Conservation (phyloP, 2,329 filamentous ascomycete genomes). For the Ampelomyces quisqualis region DNA sequence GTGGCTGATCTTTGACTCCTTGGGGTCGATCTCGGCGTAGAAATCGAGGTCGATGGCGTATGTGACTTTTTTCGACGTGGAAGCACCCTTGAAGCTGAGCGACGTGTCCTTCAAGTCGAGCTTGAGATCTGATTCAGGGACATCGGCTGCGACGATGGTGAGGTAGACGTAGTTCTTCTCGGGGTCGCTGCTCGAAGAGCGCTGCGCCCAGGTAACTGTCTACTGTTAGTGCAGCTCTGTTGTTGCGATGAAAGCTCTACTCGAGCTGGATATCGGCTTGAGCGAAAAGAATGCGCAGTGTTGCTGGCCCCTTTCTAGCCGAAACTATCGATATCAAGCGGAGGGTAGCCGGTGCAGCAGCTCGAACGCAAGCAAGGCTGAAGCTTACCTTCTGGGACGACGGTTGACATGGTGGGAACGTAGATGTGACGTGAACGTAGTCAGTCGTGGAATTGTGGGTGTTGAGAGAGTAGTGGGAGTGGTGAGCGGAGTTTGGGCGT, state of each 20-base stretch:
- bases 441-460: slow-evolving; percentile 3
- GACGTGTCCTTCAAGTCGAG: slow-evolving; percentile 71
- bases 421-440: slow-evolving; percentile 3
- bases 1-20: slow-evolving; percentile 83
- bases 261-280: too few species aligned
- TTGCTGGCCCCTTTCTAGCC: too few species aligned
- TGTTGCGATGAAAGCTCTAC: background rate
- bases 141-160: slow-evolving; percentile 85
- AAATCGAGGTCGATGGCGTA: slow-evolving; percentile 87
- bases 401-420: slow-evolving; percentile 30
- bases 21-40: slow-evolving; percentile 85
- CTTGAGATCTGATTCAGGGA: slow-evolving; percentile 72
- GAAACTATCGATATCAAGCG: too few species aligned
- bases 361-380: slow-evolving; percentile 25
- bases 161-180: slow-evolving; percentile 95
- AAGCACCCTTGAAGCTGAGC: slow-evolving; percentile 80
- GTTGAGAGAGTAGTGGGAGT: background rate
- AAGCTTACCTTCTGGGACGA: slow-evolving; percentile 46
- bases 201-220: slow-evolving; percentile 95
- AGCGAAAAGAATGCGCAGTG: too few species aligned
- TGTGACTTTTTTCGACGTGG: slow-evolving; percentile 77
- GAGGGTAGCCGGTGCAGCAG: slow-evolving; percentile 1
- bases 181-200: slow-evolving; percentile 76
- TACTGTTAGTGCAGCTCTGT: slow-evolving; percentile 19
- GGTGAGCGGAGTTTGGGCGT: slow-evolving; percentile 13